A percentile compares a stretch with the other conserved stretches of the same genome.
These are phyloP conservation scores for Sporopachydermia lactativora DNA, from an alignment of 805 yeast species.

Conservation along the genomic window DNA sequence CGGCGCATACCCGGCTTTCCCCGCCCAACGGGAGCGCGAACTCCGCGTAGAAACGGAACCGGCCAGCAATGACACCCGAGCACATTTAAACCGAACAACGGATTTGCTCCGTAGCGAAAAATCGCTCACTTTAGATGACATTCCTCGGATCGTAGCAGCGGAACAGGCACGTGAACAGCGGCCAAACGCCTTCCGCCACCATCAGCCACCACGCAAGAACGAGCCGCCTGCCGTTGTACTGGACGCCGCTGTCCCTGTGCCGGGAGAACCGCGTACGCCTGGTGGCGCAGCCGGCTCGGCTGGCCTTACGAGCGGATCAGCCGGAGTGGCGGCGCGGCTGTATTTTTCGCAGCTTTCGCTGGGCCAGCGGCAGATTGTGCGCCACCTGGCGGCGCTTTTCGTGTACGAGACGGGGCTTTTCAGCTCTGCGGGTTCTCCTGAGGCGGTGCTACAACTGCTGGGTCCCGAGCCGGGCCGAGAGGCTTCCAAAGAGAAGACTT, in stretches of 20 bases:
- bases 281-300: conserved; percentile 4
- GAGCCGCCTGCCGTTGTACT: conserved; percentile 4
- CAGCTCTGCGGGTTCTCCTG: conserved; percentile 17
- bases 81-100: conserved; percentile 42
- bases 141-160: conserved; percentile 92
- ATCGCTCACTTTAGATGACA: conserved; percentile 85
- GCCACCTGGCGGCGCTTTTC: conserved; percentile 46
- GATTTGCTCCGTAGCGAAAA: conserved; percentile 67
- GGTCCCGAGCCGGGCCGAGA: no score
- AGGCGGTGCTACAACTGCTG: conserved; percentile 24
- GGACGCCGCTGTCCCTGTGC: conserved; percentile 4
- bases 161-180: conserved; percentile 90
- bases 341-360: conserved; percentile 27
- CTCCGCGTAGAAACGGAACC: conserved; percentile 19
- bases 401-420: conserved; percentile 22
- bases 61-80: conserved; percentile 21
- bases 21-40: neutral
- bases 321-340: conserved; percentile 3
- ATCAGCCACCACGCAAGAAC: conserved; percentile 23
- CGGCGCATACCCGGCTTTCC: neutral
- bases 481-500: conserved; percentile 22
- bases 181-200: conserved; percentile 85
- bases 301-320: conserved; percentile 1
- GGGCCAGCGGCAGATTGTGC: conserved; percentile 41
- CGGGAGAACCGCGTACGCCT: neutral